Percentiles rank a stretch among this genome's conserved stretches.
Evolutionary conservation across 106 monocot genomes (phyloP).

Genomic region (Platanthera zijinensis): DNA sequence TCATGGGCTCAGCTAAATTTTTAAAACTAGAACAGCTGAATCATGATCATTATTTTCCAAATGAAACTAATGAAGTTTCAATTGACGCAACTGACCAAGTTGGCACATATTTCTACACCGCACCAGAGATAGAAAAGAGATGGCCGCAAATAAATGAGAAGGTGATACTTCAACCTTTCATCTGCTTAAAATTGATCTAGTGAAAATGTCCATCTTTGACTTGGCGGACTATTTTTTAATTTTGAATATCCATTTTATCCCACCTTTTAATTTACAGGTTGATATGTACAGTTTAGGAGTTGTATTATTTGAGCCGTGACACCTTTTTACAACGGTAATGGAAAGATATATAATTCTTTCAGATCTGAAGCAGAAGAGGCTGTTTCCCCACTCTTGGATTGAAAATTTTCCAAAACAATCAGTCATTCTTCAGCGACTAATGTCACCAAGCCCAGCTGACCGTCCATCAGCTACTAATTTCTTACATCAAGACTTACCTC

Average conservation of each 20-base stretch:
- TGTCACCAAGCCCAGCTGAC: slow-evolving; percentile 72
- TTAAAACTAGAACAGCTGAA: slow-evolving; percentile 80
- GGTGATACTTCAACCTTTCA: slow-evolving; percentile 27
- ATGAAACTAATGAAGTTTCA: slow-evolving; percentile 62
- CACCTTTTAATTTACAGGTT: slow-evolving; percentile 40
- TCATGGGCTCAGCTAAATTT: slow-evolving; percentile 57
- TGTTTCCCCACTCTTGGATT: slow-evolving; percentile 58
- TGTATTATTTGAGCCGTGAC: slow-evolving; percentile 98
- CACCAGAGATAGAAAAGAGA: slow-evolving; percentile 91
- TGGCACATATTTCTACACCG: slow-evolving; percentile 98
- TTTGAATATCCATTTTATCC: not conserved
- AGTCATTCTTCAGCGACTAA: slow-evolving; percentile 44
- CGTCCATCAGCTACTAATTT: slow-evolving; percentile 83
- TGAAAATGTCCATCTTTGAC: too few relatives aligned
- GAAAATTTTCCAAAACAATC: slow-evolving; percentile 61
- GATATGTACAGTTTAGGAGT: slow-evolving; percentile 99
- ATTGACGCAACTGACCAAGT: slow-evolving; percentile 96
- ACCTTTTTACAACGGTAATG: slow-evolving; percentile 89
- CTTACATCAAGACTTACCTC: slow-evolving; percentile 72
- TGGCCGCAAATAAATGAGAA: slow-evolving; percentile 98
- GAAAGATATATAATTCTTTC: slow-evolving; percentile 85
- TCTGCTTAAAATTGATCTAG: not conserved
- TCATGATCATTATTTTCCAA: slow-evolving; percentile 57
- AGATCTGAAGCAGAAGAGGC: slow-evolving; percentile 78
- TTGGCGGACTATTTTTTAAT: not conserved